Evolutionary conservation across 306 rosid genomes (phyloP), one percentile per base, ranked within the genome.

Genomic region (Gastrolobium bilobum): DNA sequence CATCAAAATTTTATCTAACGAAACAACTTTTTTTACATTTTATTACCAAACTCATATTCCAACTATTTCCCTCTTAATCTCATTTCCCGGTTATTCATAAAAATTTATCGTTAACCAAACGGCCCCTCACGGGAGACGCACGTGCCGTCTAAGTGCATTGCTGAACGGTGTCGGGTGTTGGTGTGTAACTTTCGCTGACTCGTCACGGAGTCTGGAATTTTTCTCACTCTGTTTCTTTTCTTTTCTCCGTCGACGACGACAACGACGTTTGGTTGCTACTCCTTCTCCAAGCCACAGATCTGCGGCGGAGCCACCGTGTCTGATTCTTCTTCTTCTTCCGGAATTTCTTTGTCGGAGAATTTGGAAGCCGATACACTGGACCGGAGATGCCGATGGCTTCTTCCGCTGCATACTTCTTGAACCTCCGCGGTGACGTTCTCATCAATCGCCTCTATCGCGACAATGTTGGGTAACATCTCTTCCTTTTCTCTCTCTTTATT

Each of bases 371-470:
- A 76, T 67, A 86, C 91, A 62, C 87, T 68, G 88, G 88, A 88
- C 89, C 91, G 58, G 87, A 76, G 82, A 94, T 94, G 98, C 97
- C 96, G 89, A 93, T 94, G 93, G 92, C 96, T 73, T 97, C 98
- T 83, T 94, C 96, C 82, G 97, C 97, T 68, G 69, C 91, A 26
- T 94, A 91, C 87, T 91, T 94, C 85, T 79, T 94, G 83, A 91
- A 91, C 83, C 97, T 91, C 83, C 97, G 97, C 7, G 99, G 99
- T 0, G 99, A 95, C 78, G 97, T 95, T 73, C 98, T 95, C 87
- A 95, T 92, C 84, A 95, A 92, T 57, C 97, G 99, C 63, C 99
- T 95, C 78, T 92, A 95, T 59, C 98, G 99, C 4, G 98, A 95
- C 82, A 94, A 95, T 84, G 99, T 95, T 62, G 97, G 99, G 98